Evolutionary conservation across 2,329 filamentous ascomycete species (phyloP).

Genomic region (Dichotomopilus funicola): DNA sequence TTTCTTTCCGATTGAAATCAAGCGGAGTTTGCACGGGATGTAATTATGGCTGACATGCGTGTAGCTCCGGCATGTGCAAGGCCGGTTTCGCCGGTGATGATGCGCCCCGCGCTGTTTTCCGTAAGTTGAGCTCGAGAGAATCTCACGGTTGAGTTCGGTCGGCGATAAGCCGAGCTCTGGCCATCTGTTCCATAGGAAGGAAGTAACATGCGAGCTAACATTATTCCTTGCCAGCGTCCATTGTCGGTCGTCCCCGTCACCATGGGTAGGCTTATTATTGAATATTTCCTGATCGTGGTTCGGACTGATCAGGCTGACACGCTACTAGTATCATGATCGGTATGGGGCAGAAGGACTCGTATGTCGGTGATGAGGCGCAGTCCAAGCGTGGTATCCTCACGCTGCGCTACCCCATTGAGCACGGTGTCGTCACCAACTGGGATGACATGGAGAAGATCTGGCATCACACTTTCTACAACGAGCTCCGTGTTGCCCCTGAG

Average conservation of each 20-base stretch:
- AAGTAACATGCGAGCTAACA: slow-evolving; percentile 19
- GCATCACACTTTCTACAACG: slow-evolving; percentile 99
- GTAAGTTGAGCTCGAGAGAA: slow-evolving; percentile 53
- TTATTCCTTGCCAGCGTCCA: slow-evolving; percentile 63
- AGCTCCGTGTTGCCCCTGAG: slow-evolving; percentile 98
- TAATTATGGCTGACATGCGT: slow-evolving; percentile 34
- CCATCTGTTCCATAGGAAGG: neutral
- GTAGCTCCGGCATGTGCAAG: slow-evolving; percentile 99
- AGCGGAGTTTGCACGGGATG: slow-evolving; percentile 23
- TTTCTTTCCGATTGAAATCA: neutral
- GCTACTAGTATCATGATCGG: slow-evolving; percentile 94
- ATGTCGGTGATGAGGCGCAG: slow-evolving; percentile 99
- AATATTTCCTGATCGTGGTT: neutral
- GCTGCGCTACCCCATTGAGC: slow-evolving; percentile 98
- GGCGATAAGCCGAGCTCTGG: slow-evolving; percentile 7
- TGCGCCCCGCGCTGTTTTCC: slow-evolving; percentile 99
- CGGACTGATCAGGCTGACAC: slow-evolving; percentile 26
- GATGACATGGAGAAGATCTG: slow-evolving; percentile 99
- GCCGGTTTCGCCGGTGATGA: slow-evolving; percentile 99
- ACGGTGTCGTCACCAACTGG: slow-evolving; percentile 99
- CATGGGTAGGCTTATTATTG: slow-evolving; percentile 73
- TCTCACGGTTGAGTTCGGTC: slow-evolving; percentile 32
- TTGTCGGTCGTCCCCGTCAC: slow-evolving; percentile 98
- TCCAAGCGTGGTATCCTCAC: slow-evolving; percentile 99
- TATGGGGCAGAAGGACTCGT: slow-evolving; percentile 99